Evolutionary conservation across 768 basidiomycete species (phyloP).

Genomic region (Mycena amicta): DNA sequence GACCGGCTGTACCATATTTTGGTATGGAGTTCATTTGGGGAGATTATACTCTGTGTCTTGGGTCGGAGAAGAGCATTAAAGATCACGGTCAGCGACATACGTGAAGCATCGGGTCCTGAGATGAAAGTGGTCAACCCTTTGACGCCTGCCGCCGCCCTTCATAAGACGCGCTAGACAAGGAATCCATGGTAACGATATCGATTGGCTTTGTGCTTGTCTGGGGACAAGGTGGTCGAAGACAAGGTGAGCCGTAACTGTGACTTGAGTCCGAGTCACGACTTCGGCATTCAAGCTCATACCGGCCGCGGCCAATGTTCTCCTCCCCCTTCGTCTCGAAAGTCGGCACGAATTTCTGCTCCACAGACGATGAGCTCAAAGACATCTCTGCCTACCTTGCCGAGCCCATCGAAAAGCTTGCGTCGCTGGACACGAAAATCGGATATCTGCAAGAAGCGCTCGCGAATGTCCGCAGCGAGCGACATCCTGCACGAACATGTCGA

Average conservation of each 20-base stretch:
- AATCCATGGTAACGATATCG: neutral
- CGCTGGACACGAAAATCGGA: neutral
- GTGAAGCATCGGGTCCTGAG: neutral
- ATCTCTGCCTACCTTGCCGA: neutral
- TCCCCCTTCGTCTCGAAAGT: conserved; percentile 13
- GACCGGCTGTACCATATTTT: neutral
- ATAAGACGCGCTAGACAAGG: neutral
- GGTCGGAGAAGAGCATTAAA: neutral
- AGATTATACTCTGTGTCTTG: neutral
- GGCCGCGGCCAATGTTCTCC: conserved; percentile 1
- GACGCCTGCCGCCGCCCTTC: neutral
- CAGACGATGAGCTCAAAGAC: neutral
- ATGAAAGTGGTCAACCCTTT: neutral
- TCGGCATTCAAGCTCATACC: too few species aligned
- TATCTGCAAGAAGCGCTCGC: neutral
- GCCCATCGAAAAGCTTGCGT: neutral
- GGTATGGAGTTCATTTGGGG: neutral
- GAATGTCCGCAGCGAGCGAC: too few species aligned
- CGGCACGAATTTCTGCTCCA: neutral
- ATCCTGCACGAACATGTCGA: too few species aligned
- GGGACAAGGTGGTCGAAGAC: neutral
- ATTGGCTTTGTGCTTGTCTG: neutral
- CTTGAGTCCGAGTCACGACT: too few species aligned
- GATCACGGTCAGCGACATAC: neutral
- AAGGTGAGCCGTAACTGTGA: neutral